phyloP scores from a whole-genome alignment of 73 alveolate genomes.

The Paramecium bursaria region DNA sequence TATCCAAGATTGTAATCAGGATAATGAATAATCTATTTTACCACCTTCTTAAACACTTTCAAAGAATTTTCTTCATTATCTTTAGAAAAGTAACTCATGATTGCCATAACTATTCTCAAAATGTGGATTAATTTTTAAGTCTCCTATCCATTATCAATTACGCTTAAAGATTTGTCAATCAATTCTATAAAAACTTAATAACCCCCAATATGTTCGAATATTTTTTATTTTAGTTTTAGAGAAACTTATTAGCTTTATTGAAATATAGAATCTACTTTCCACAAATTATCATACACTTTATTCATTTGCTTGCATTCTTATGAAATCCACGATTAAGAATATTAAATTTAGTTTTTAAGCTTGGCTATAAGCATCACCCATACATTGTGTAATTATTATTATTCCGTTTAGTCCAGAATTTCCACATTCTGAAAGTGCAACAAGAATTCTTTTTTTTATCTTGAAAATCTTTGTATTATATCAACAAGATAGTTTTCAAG shows the following conservation, averaged over 20 bases:
- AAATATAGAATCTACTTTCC: slow-evolving; percentile 57
- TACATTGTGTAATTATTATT: slow-evolving; percentile 25
- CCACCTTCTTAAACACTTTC: slow-evolving; percentile 24
- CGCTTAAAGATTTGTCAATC: slow-evolving; percentile 38
- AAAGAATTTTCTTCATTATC: slow-evolving; percentile 46
- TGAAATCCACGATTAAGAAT: slow-evolving; percentile 36
- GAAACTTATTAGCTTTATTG: slow-evolving; percentile 46
- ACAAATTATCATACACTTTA: not conserved
- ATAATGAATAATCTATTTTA: not conserved
- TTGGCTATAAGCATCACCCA: slow-evolving; percentile 13
- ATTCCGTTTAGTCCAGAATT: slow-evolving; percentile 29
- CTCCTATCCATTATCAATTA: not conserved
- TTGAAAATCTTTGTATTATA: slow-evolving; percentile 29
- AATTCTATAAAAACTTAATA: slow-evolving; percentile 37
- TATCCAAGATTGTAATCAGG: slow-evolving; percentile 17
- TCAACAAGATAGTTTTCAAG: slow-evolving; percentile 58
- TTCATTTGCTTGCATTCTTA: slow-evolving; percentile 7
- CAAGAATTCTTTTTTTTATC: slow-evolving; percentile 62
- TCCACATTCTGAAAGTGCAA: slow-evolving; percentile 44
- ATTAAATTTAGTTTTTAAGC: slow-evolving; percentile 6
- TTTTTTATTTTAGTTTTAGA: slow-evolving; percentile 42
- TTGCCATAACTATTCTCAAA: not conserved
- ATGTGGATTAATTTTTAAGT: slow-evolving; percentile 4
- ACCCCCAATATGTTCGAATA: slow-evolving; percentile 61
- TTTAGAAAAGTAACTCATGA: slow-evolving; percentile 49